Percentiles rank a stretch among this genome's conserved stretches.
phyloP scores from a whole-genome alignment of 2,329 filamentous ascomycete species.

The Chaetomiaceae sp. region DNA sequence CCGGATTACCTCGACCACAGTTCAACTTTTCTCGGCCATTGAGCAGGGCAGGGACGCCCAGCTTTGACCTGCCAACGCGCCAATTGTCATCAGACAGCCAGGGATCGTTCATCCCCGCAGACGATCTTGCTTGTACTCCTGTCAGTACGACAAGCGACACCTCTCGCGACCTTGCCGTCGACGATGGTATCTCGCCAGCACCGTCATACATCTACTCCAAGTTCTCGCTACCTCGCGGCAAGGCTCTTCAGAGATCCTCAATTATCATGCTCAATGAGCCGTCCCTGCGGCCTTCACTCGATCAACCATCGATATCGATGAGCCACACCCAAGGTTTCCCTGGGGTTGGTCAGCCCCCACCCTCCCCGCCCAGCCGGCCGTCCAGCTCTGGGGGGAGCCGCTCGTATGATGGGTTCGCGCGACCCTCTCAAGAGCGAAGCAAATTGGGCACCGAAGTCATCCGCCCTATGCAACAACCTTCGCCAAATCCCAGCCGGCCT shows the following conservation, averaged over 20 bases:
- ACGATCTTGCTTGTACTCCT: slow-evolving; percentile 62
- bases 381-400: slow-evolving; percentile 47
- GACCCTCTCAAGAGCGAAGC: slow-evolving; percentile 45
- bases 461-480: slow-evolving; percentile 36
- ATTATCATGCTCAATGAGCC: slow-evolving; percentile 50
- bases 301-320: slow-evolving; percentile 42
- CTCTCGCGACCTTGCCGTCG: slow-evolving; percentile 49
- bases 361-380: slow-evolving; percentile 55
- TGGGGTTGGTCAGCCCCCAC: slow-evolving; percentile 44
- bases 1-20: slow-evolving; percentile 63
- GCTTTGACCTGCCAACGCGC: slow-evolving; percentile 51
- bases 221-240: slow-evolving; percentile 76
- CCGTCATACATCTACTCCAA: slow-evolving; percentile 83
- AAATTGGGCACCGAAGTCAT: slow-evolving; percentile 45
- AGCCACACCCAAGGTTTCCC: slow-evolving; percentile 39
- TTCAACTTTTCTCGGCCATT: slow-evolving; percentile 94
- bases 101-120: slow-evolving; percentile 52
- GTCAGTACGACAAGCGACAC: slow-evolving; percentile 67
- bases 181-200: slow-evolving; percentile 44
- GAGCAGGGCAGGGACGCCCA: slow-evolving; percentile 62
- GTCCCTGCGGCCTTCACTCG: slow-evolving; percentile 55
- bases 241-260: slow-evolving; percentile 65
- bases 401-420: slow-evolving; percentile 35
- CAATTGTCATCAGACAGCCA: slow-evolving; percentile 64
- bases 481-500: slow-evolving; percentile 39